Evolutionary conservation across 1,139 yeast genomes (phyloP).

Genomic region (Scheffersomyces stambukii): DNA sequence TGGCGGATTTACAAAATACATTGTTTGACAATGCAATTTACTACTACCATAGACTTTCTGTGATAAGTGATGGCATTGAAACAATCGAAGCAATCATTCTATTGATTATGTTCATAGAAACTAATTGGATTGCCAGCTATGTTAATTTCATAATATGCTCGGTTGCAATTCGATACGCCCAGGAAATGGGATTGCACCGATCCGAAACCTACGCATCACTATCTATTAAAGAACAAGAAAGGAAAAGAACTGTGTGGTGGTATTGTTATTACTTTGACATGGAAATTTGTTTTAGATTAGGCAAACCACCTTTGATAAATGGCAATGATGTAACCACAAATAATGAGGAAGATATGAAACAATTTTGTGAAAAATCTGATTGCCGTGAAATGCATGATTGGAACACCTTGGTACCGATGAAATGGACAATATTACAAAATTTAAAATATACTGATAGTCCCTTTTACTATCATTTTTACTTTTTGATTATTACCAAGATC

Average conservation of each 20-base stretch:
- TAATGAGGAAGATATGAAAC: conserved; percentile 12
- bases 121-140: conserved; percentile 38
- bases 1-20: conserved; percentile 19
- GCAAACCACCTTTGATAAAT: conserved; percentile 57
- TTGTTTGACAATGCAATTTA: conserved; percentile 36
- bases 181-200: conserved; percentile 64
- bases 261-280: conserved; percentile 50
- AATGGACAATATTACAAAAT: conserved; percentile 2
- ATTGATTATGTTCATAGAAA: conserved; percentile 43
- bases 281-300: conserved; percentile 50
- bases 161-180: conserved; percentile 56
- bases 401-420: conserved; percentile 3
- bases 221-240: conserved; percentile 29
- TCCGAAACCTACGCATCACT: conserved; percentile 43
- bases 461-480: conserved; percentile 10
- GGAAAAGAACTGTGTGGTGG: conserved; percentile 53
- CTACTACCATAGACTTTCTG: conserved; percentile 45
- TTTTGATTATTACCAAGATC: conserved; percentile 21
- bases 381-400: not conserved
- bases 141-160: conserved; percentile 42
- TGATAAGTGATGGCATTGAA: conserved; percentile 47
- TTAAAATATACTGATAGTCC: conserved; percentile 2
- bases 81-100: conserved; percentile 49
- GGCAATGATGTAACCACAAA: conserved; percentile 44
- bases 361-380: conserved; percentile 3